phyloP scores from a whole-genome alignment of 768 basidiomycete species.

The Rhodotorula paludigena region DNA sequence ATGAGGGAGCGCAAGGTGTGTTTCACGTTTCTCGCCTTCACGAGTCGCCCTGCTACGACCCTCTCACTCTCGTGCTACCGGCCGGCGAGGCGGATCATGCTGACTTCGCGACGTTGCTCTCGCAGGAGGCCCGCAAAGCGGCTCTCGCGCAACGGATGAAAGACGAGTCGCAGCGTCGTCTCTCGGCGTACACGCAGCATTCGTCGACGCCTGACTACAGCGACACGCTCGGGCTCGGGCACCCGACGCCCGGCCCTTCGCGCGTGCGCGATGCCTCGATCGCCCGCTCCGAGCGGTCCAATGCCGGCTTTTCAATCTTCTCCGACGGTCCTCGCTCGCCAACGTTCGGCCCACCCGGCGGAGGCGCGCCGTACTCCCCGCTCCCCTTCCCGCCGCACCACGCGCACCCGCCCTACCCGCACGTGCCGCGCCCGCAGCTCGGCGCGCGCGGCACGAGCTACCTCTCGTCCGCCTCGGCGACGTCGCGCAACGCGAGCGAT shows the following conservation, averaged over 20 bases:
- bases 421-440: slow-evolving; percentile 4
- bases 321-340: slow-evolving; percentile 10
- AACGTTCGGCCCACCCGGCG: not conserved
- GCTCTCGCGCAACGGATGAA: slow-evolving; percentile 28
- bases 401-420: not conserved
- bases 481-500: slow-evolving; percentile 2
- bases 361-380: not conserved
- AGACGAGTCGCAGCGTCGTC: not conserved
- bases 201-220: not conserved
- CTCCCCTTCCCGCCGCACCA: slow-evolving; percentile 6
- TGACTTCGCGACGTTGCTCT: too few species aligned
- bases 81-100: too few species aligned
- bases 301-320: slow-evolving; percentile 14
- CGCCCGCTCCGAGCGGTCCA: slow-evolving; percentile 11
- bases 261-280: slow-evolving; percentile 13
- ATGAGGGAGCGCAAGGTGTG: slow-evolving; percentile 46
- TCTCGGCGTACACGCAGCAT: slow-evolving; percentile 7
- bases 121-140: slow-evolving; percentile 22
- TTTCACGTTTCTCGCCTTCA: not conserved
- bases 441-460: slow-evolving; percentile 18
- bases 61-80: slow-evolving; percentile 12
- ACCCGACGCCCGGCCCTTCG: not conserved
- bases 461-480: slow-evolving; percentile 17
- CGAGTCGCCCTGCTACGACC: not conserved
- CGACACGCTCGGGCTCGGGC: slow-evolving; percentile 17